Base-by-base conservation (phyloP, 192 early-diverging fungal genomes). In the Rhizophagus prolifer region DNA sequence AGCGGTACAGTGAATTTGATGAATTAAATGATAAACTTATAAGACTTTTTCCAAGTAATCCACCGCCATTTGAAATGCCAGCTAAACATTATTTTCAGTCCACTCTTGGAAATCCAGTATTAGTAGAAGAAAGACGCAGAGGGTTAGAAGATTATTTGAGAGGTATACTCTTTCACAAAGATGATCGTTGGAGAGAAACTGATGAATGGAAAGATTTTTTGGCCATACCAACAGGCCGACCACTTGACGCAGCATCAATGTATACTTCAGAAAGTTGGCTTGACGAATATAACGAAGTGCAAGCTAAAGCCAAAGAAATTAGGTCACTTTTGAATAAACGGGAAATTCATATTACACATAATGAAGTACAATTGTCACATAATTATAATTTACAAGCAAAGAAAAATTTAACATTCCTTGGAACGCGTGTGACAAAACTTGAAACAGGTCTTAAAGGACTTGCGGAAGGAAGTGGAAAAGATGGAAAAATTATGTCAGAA, bases 1-100 rank as follows among this genome's bases (percentile, higher is more conserved):
- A 92, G 76, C 90, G 91, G 9, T 93, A 93, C 80, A 91, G 87
- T 60, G 95, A 95, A 74, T 97, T 97, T 81, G 87, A 90, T 50
- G 80, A 86, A 34, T 90, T 97, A 0, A 80, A 93, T 61, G 79
- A 78, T 25, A 89, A 89, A 59, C 87, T 94, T 13, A 41, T 80
- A 7, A 81, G 87, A 19, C 86, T 91, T 67, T 93, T 93, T 74
- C 93, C 93, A 0, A 87, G 87, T 66, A 76, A 86, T 8, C 79
- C 88, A 1, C 84, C 91, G 23, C 92, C 94, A 41, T 73, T 82
- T 26, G 66, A 82, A 25, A 77, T 97, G 19, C 96, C 96, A 0
- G 86, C 87, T 61, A 96, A 96, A 70, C 87, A 89, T 41, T 89
- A 87, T 73, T 90, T 92, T 66, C 84, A 91, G 12, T 86, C 85